These are phyloP conservation scores for Penicillium sp. DNA, from an alignment of 2,329 filamentous ascomycete genomes.

Conservation along the genomic window DNA sequence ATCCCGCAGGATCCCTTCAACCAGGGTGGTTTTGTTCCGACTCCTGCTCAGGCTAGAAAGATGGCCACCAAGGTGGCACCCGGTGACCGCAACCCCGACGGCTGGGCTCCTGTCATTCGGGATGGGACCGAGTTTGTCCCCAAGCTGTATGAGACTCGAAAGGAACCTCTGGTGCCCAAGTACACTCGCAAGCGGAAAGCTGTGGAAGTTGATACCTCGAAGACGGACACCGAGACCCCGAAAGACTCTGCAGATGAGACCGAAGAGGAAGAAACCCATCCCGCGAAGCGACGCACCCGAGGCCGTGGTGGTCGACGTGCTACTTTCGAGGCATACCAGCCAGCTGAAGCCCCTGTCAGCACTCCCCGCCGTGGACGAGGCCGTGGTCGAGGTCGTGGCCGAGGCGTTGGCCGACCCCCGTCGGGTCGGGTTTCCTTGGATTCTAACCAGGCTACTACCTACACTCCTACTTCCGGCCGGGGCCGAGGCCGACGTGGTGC, in stretches of 20 bases:
- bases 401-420: constrained; percentile 23
- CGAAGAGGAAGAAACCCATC: constrained; percentile 26
- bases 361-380: constrained; percentile 21
- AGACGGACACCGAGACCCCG: constrained; percentile 28
- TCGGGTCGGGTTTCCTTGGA: constrained; percentile 23
- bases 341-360: constrained; percentile 15
- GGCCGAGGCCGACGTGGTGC: constrained; percentile 24
- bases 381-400: constrained; percentile 29
- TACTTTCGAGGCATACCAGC: constrained; percentile 22
- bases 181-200: constrained; percentile 38
- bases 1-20: constrained; percentile 52
- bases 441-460: constrained; percentile 12
- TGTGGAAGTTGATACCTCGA: constrained; percentile 31
- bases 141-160: constrained; percentile 33
- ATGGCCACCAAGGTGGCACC: constrained; percentile 35
- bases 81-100: constrained; percentile 41
- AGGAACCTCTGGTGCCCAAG: constrained; percentile 27
- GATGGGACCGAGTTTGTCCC: constrained; percentile 37
- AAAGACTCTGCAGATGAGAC: constrained; percentile 27
- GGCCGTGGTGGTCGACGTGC: constrained; percentile 25
- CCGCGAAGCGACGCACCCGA: constrained; percentile 33
- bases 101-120: constrained; percentile 37
- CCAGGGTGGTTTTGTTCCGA: constrained; percentile 49
- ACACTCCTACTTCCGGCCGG: constrained; percentile 18
- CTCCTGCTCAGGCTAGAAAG: constrained; percentile 40